Evolutionary conservation across 2,329 filamentous ascomycete genomes (phyloP), one percentile per base, ranked within the genome.

Genomic region (Penicillium sp.): DNA sequence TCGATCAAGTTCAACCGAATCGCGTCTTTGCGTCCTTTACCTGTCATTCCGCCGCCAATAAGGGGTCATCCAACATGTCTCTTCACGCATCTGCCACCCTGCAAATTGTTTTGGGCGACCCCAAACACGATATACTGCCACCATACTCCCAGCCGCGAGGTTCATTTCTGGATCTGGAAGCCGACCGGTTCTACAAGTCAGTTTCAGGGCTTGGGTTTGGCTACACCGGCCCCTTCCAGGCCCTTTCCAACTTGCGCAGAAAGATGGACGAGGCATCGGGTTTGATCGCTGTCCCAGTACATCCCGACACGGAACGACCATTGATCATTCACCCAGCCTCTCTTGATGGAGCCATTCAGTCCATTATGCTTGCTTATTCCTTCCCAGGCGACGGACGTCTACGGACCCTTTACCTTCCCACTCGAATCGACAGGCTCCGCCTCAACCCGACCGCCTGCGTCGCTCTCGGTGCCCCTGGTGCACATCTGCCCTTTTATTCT

Each of bases 131-230:
- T 32, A 35, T 39, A 16, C 57, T 62, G 3, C 62, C 59, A 12
- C 40, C 46, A 25, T 34, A 44, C 2, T 16, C 1, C 16, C 47
- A 44, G 13, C 23, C 1, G 9, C 50, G 48, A 25, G 54, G 50
- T 1, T 27, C 37, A 6, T 60, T 61, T 18, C 23, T 64, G 3
- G 58, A 56, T 2, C 38, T 67, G 15, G 61, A 68, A 13, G 37
- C 52, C 1, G 62, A 68, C 12, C 41, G 55, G 6, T 70, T 69
- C 46, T 70, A 72, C 47, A 56, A 55, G n/a, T 57, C 57, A 6
- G 54, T 70, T 3, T 45, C 49, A 0, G 46, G 64, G 0, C 53
- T 67, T 25, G 69, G 68, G 8, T 68, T 67, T 37, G 60, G 60
- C 6, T 72, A 69, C 34, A 60, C 59, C 1, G 62, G 59, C 3